Conservation (phyloP, 768 basidiomycete species). For the Tricholoma flavovirens region DNA sequence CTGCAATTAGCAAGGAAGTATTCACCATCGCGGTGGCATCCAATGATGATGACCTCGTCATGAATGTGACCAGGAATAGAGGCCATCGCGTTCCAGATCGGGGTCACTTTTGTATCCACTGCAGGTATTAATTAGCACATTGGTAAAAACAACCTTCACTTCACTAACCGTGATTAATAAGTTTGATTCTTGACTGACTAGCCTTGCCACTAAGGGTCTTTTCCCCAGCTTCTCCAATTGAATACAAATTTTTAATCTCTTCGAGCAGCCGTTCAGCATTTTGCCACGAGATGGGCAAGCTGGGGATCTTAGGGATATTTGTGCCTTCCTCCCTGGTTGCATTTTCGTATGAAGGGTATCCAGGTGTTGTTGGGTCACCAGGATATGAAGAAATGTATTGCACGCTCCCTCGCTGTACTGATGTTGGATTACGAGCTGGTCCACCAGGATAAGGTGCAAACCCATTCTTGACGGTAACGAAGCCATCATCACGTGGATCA, state of each 20-base stretch:
- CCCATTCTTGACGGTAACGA: constrained; percentile 69
- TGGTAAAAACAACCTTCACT: not conserved
- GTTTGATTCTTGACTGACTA: constrained; percentile 43
- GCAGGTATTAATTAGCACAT: not conserved
- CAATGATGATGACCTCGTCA: constrained; percentile 83
- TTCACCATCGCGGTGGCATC: constrained; percentile 85
- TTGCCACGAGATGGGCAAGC: constrained; percentile 84
- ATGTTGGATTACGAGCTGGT: constrained; percentile 80
- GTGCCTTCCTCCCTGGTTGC: constrained; percentile 53
- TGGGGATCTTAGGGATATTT: constrained; percentile 73
- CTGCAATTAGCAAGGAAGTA: not conserved
- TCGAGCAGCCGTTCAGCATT: constrained; percentile 71
- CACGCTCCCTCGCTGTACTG: constrained; percentile 83
- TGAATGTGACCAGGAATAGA: constrained; percentile 78
- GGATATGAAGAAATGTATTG: constrained; percentile 63
- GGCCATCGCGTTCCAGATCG: constrained; percentile 88
- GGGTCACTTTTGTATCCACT: constrained; percentile 77
- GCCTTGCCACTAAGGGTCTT: constrained; percentile 40
- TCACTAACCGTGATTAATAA: constrained; percentile 49
- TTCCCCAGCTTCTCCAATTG: constrained; percentile 20
- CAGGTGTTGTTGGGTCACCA: constrained; percentile 84
- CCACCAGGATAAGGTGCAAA: constrained; percentile 77
- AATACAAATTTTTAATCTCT: constrained; percentile 40
- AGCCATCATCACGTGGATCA: constrained; percentile 83
- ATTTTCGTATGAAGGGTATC: constrained; percentile 80